Evolutionary conservation across 129 eudicot species (phyloP), one percentile per base, ranked within the genome.

Genomic region (Kitagawia praeruptora): DNA sequence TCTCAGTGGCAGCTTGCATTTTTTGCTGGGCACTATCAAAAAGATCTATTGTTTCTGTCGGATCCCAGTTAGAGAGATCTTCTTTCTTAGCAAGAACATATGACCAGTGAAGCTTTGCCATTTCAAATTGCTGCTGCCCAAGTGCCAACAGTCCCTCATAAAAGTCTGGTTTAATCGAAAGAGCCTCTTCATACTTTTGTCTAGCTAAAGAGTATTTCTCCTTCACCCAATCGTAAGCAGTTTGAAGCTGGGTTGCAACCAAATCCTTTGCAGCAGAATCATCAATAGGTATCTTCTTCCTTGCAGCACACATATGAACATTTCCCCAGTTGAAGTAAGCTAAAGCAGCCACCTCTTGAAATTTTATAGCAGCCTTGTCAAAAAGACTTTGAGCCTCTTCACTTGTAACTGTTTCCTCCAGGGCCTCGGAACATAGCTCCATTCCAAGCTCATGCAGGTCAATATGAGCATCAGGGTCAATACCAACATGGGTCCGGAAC

Each of bases 301-400:
- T 83, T 16, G 98, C 98, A 10, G 98, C 93, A 86, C 98, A 94
- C 98, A 94, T 94, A 49, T 94, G 97, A 67, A 94, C 98, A 80
- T 94, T 94, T 77, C 98, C 98, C 98, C 98, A 94, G 72, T 94
- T 94, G 77, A 94, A 94, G 80, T 85, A 94, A 80, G 98, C 98
- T 83, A 94, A 85, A 40, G 98, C 98, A 53, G 96, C 98, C 13
- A 94, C 98, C 79, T 94, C 97, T 78, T 94, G 98, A 76, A 94
- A 91, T 85, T 94, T 94, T 73, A 89, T 80, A 2, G 97, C 96
- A 40, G 98, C 97, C 85, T 94, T 94, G 69, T 91, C 97, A 38
- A 94, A 94, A 48, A 94, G 89, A 31, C 39, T 49, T 82, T 94
- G 98, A 83, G 98, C 98, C 80, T 89, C 96, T 81, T 94, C 98